Percentiles rank a stretch among this genome's conserved stretches.
Conservation (phyloP, 2,329 filamentous ascomycete genomes). For the Simplicillium aogashimaense region DNA sequence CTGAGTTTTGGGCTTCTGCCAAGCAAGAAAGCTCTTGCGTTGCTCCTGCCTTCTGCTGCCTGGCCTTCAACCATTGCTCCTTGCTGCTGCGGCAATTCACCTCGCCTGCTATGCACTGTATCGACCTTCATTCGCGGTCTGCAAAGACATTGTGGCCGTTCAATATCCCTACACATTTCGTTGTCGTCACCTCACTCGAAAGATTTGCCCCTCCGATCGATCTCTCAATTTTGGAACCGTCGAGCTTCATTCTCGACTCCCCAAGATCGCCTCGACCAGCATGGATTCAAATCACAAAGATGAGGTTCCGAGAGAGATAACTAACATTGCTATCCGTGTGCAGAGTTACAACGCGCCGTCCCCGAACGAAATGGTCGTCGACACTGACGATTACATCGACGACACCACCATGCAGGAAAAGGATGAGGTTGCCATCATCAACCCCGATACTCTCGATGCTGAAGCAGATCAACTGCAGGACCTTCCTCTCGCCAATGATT, state of each 20-base stretch:
- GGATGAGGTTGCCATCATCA: constrained; percentile 44
- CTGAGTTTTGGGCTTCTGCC: no score
- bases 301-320: background rate
- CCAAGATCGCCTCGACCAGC: background rate
- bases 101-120: no score
- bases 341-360: constrained; percentile 46
- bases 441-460: constrained; percentile 39
- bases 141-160: no score
- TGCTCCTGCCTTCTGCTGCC: no score
- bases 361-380: constrained; percentile 47
- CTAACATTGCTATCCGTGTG: constrained; percentile 11
- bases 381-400: constrained; percentile 44
- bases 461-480: constrained; percentile 38
- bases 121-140: no score
- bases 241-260: background rate
- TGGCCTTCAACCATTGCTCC: no score
- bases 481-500: constrained; percentile 39
- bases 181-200: no score
- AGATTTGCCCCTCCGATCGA: background rate
- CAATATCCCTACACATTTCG: no score
- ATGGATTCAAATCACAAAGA: no score
- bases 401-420: constrained; percentile 37
- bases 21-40: no score
- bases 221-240: constrained; percentile 1
- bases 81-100: no score